Evolutionary conservation across 768 basidiomycete genomes (phyloP).

Genomic region (Sarcomyxa edulis): DNA sequence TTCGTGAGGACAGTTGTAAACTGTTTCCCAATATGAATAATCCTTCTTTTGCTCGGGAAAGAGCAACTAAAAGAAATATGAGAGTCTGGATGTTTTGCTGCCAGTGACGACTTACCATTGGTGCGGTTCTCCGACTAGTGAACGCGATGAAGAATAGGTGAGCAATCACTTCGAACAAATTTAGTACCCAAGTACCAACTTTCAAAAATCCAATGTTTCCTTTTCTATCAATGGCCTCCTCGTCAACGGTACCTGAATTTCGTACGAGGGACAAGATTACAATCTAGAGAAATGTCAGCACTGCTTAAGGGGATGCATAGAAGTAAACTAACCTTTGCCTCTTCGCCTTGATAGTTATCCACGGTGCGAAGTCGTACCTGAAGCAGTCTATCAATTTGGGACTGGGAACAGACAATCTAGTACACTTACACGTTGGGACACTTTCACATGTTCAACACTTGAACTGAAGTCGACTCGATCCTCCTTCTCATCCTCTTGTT

Average conservation of each 20-base stretch:
- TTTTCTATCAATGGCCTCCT: conserved; percentile 17
- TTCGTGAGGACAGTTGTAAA: conserved; percentile 40
- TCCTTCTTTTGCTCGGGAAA: conserved; percentile 72
- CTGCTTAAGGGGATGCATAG: background rate
- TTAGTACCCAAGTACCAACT: conserved; percentile 26
- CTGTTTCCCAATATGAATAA: conserved; percentile 72
- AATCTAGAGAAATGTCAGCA: conserved; percentile 30
- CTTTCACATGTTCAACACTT: conserved; percentile 40
- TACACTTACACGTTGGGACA: conserved; percentile 45
- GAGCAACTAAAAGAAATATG: conserved; percentile 40
- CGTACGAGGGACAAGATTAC: conserved; percentile 73
- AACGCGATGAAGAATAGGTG: too few relatives aligned
- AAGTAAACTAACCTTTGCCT: conserved; percentile 43
- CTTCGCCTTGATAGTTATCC: conserved; percentile 77
- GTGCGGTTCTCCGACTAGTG: conserved; percentile 49
- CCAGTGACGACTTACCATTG: conserved; percentile 32
- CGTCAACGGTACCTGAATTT: conserved; percentile 46
- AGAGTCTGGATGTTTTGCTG: background rate
- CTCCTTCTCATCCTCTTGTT: conserved; percentile 38
- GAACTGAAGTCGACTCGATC: conserved; percentile 15
- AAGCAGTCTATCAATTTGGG: background rate
- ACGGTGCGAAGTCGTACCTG: conserved; percentile 70
- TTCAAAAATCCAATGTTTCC: conserved; percentile 68
- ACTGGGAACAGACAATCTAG: background rate
- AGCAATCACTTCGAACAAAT: background rate